phyloP scores from a whole-genome alignment of 2,329 filamentous ascomycete genomes.

The Penicillium capsulatum region DNA sequence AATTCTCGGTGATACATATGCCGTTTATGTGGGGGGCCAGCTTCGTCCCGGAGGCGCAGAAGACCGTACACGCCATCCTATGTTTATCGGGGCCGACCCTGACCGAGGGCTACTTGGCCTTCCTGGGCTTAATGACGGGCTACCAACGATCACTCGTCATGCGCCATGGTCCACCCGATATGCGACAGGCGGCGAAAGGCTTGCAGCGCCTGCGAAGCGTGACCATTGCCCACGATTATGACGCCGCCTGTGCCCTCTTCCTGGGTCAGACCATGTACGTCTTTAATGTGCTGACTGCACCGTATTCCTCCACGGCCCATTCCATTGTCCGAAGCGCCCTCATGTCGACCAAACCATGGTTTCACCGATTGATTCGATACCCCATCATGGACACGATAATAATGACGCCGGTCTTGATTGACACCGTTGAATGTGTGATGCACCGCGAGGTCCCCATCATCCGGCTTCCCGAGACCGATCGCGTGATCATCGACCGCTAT shows the following conservation, averaged over 20 bases:
- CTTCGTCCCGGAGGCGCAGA: constrained; percentile 17
- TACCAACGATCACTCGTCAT: constrained; percentile 21
- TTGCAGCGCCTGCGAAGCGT: constrained; percentile 19
- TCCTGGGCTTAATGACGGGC: constrained; percentile 21
- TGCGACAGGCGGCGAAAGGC: constrained; percentile 19
- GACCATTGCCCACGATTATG: constrained; percentile 18
- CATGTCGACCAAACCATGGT: constrained; percentile 27
- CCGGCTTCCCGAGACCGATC: constrained; percentile 16
- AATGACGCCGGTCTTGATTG: constrained; percentile 29
- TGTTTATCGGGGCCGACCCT: constrained; percentile 15
- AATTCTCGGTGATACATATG: constrained; percentile 20
- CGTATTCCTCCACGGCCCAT: constrained; percentile 20
- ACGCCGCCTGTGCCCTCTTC: constrained; percentile 23
- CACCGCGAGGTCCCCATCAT: constrained; percentile 32
- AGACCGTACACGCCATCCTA: constrained; percentile 17
- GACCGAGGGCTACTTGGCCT: constrained; percentile 23
- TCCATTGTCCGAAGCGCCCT: constrained; percentile 28
- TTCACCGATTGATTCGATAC: constrained; percentile 20
- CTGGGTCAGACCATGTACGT: constrained; percentile 28
- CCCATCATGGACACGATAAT: constrained; percentile 28
- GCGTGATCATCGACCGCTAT: constrained; percentile 27
- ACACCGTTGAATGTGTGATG: constrained; percentile 30
- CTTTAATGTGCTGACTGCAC: constrained; percentile 28
- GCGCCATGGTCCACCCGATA: constrained; percentile 17
- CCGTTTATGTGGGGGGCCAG: constrained; percentile 20